Percentiles rank a stretch among this genome's conserved stretches.
These are phyloP conservation scores for Trichosporon asahii DNA, from an alignment of 1,284 basidiomycete species.

Conservation along the genomic window DNA sequence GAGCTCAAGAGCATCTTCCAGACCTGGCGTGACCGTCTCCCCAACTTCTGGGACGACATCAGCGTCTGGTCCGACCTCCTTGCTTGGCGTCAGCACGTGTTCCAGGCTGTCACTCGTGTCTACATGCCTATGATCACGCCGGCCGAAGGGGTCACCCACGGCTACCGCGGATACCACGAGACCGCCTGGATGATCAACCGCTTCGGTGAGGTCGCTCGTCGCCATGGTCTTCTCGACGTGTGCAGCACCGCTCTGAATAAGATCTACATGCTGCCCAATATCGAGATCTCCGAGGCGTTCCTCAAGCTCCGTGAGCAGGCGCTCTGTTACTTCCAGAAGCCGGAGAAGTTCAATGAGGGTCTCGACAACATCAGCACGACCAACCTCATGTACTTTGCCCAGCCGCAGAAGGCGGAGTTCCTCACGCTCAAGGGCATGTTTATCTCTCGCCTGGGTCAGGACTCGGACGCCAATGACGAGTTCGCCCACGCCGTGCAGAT, in stretches of 20 bases:
- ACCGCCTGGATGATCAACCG: constrained; percentile 99
- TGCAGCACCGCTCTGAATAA: constrained; percentile 93
- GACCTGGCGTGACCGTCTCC: constrained; percentile 95
- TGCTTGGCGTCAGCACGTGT: constrained; percentile 90
- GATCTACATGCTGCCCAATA: constrained; percentile 98
- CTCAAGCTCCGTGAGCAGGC: constrained; percentile 98
- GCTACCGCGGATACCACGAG: constrained; percentile 98
- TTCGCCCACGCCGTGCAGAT: constrained; percentile 95
- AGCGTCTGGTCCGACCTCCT: constrained; percentile 98
- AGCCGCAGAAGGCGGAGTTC: constrained; percentile 94
- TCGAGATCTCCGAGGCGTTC: constrained; percentile 99
- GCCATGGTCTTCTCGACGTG: constrained; percentile 93
- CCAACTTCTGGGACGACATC: constrained; percentile 96
- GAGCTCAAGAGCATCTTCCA: constrained; percentile 95
- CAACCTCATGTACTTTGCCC: constrained; percentile 97
- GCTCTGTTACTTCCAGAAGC: constrained; percentile 96
- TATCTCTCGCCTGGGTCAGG: constrained; percentile 79
- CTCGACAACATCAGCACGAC: constrained; percentile 99
- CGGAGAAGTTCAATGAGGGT: constrained; percentile 87
- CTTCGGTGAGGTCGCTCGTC: constrained; percentile 98
- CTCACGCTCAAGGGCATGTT: constrained; percentile 99
- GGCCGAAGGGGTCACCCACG: constrained; percentile 65
- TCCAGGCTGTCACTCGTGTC: constrained; percentile 91
- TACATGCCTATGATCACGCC: constrained; percentile 83
- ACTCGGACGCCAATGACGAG: constrained; percentile 86